Base-by-base conservation (phyloP, 2,329 filamentous ascomycete species). In the Calonectria ilicicola region DNA sequence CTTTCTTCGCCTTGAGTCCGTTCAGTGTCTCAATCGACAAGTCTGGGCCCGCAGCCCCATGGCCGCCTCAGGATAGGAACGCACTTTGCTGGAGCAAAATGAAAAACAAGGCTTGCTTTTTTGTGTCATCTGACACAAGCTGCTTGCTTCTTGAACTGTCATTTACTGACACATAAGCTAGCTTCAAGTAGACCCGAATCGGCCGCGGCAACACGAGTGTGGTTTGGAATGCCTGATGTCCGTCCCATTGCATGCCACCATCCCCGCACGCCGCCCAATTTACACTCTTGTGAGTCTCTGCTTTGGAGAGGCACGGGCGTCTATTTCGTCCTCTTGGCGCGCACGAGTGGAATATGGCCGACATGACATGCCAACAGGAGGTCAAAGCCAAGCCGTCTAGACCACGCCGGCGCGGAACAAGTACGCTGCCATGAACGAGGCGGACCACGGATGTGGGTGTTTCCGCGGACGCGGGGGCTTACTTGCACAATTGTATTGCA, bases 121-220 rank as follows among this genome's bases (percentile, higher is more conserved):
- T n/a, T 53, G 26, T 29, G 23, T 27, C 26, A 32, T 53, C 32
- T 53, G 27, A n/a, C 49, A 46, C 14, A n/a, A n/a, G 17, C 15
- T 53, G 9, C 14, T 5, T 15, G 27, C 49, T 19, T 21, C 9
- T 26, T 7, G 49, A 32, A 12, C 6, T 53, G 23, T 27, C 49
- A 53, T 47, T 12, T n/a, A 12, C 44, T 12, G 44, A 23, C 26
- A 32, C 19, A 29, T 26, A 17, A 23, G 27, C 40, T 15, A 46
- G 38, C 40, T 63, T 17, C 14, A 32, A 26, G 21, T 21, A 23
- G 40, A 47, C 32, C 35, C 21, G 26, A 63, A 27, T 63, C 29
- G 53, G 66, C 66, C 66, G 44, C 44, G 56, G 66, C 56, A 68
- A 42, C 44, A 19, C 32, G 40, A 38, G 21, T 47, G 35, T 69